A percentile compares a stretch with the other conserved stretches of the same genome.
phyloP scores from a whole-genome alignment of 2,329 filamentous ascomycete species.

The Trematosphaeria pertusa region DNA sequence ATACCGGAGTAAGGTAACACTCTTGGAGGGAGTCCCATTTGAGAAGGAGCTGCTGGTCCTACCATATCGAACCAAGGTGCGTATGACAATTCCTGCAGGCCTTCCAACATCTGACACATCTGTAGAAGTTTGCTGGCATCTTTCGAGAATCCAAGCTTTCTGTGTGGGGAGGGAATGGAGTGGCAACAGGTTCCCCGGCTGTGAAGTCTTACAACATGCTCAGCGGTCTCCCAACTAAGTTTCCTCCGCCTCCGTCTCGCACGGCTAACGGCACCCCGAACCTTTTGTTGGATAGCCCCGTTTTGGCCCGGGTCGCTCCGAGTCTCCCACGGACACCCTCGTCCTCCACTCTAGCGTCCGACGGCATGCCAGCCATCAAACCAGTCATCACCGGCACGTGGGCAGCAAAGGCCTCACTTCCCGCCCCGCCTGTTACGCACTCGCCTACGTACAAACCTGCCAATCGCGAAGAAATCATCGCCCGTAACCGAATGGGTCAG shows the following conservation, averaged over 20 bases:
- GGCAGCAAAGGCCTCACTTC: constrained; percentile 43
- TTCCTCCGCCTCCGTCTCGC: constrained; percentile 25
- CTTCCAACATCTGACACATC: no score
- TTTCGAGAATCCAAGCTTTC: constrained; percentile 62
- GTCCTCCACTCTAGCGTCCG: constrained; percentile 36
- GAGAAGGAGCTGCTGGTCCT: constrained; percentile 59
- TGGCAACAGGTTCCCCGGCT: constrained; percentile 1
- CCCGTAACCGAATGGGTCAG: constrained; percentile 65
- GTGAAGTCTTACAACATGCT: constrained; percentile 26
- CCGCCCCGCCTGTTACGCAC: constrained; percentile 39
- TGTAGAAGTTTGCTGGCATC: constrained; percentile 59
- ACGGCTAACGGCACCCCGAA: not conserved
- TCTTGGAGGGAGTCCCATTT: constrained; percentile 65
- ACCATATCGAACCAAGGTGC: constrained; percentile 59
- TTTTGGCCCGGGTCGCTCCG: constrained; percentile 13
- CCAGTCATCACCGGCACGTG: constrained; percentile 31
- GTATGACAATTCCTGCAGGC: no score
- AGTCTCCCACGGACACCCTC: constrained; percentile 36
- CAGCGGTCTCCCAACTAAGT: constrained; percentile 32
- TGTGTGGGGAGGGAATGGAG: not conserved
- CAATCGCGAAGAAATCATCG: constrained; percentile 50
- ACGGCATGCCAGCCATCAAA: constrained; percentile 18
- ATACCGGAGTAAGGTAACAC: constrained; percentile 57
- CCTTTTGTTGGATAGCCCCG: constrained; percentile 27
- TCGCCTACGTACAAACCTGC: constrained; percentile 29